phyloP scores from a whole-genome alignment of 495 filamentous ascomycete species.

The Penicillium canescens region DNA sequence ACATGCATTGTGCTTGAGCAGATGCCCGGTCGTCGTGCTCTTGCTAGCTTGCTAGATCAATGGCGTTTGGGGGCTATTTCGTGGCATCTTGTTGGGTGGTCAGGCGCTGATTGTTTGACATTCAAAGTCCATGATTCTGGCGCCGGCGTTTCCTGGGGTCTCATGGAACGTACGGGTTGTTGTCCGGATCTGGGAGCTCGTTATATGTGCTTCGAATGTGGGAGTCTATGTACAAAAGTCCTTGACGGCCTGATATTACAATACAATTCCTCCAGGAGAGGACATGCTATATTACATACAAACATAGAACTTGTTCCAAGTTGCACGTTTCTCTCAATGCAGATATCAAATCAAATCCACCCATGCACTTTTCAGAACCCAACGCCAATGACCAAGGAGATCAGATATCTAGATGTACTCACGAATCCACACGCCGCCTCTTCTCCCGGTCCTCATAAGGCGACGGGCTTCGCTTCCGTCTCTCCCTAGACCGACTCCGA shows the following conservation, averaged over 20 bases:
- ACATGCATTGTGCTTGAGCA: too few relatives aligned
- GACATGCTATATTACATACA: constrained; percentile 7
- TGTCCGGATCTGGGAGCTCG: neutral
- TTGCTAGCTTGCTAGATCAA: neutral
- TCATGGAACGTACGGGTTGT: constrained; percentile 2
- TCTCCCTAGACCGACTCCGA: constrained; percentile 49
- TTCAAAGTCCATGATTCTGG: neutral
- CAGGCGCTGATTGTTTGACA: neutral
- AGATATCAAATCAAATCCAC: constrained; percentile 1
- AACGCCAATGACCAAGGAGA: constrained; percentile 25
- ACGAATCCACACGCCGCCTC: constrained; percentile 57
- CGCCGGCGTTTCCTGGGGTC: neutral
- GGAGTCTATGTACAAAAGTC: constrained; percentile 13
- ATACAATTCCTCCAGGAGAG: constrained; percentile 13
- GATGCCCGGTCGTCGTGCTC: neutral
- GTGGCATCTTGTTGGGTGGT: neutral
- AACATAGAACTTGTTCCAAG: neutral
- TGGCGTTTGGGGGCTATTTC: neutral
- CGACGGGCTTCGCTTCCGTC: constrained; percentile 66
- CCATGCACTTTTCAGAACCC: constrained; percentile 16
- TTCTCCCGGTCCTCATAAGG: constrained; percentile 66
- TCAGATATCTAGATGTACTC: constrained; percentile 10
- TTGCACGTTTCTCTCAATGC: neutral
- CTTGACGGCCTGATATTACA: constrained; percentile 1
- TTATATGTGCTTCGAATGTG: neutral